phyloP scores from a whole-genome alignment of 352 stramenopile genomes.

The Phytophthora crassamura region DNA sequence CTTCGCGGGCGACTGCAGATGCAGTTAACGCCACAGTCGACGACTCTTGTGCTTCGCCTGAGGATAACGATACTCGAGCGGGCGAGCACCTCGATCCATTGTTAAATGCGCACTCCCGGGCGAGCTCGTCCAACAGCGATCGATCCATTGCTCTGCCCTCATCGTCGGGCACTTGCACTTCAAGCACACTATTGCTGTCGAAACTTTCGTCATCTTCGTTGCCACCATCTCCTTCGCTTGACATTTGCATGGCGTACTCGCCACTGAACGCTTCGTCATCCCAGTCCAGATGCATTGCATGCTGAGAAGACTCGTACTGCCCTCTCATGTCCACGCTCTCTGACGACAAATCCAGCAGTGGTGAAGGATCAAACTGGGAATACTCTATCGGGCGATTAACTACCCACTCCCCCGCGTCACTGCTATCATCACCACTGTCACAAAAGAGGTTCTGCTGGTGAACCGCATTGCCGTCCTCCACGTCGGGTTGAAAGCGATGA shows the following conservation, averaged over 20 bases:
- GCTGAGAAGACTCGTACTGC: slow-evolving; percentile 22
- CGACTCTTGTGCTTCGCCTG: slow-evolving; percentile 20
- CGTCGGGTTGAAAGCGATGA: slow-evolving; percentile 12
- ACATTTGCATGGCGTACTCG: slow-evolving; percentile 22
- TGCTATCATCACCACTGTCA: slow-evolving; percentile 41
- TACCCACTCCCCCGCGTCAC: slow-evolving; percentile 30
- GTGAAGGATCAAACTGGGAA: slow-evolving; percentile 24
- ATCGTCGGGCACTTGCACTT: slow-evolving; percentile 33
- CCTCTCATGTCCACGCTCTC: slow-evolving; percentile 40
- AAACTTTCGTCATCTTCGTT: slow-evolving; percentile 36
- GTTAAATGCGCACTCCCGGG: slow-evolving; percentile 9
- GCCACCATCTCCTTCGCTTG: slow-evolving; percentile 26
- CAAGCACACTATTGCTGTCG: slow-evolving; percentile 36
- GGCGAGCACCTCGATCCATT: slow-evolving; percentile 10
- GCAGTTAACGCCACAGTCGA: slow-evolving; percentile 22
- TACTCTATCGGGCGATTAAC: slow-evolving; percentile 27
- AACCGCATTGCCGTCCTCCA: not conserved
- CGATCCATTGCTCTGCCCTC: slow-evolving; percentile 26
- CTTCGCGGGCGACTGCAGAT: slow-evolving; percentile 20
- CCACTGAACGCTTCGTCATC: slow-evolving; percentile 16
- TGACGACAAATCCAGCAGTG: slow-evolving; percentile 30
- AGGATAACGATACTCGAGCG: slow-evolving; percentile 22
- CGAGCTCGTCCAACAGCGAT: slow-evolving; percentile 26
- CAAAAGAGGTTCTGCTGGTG: slow-evolving; percentile 29
- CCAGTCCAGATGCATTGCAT: slow-evolving; percentile 26